phyloP scores from a whole-genome alignment of 2,329 filamentous ascomycete genomes.

The Camillea tinctor region DNA sequence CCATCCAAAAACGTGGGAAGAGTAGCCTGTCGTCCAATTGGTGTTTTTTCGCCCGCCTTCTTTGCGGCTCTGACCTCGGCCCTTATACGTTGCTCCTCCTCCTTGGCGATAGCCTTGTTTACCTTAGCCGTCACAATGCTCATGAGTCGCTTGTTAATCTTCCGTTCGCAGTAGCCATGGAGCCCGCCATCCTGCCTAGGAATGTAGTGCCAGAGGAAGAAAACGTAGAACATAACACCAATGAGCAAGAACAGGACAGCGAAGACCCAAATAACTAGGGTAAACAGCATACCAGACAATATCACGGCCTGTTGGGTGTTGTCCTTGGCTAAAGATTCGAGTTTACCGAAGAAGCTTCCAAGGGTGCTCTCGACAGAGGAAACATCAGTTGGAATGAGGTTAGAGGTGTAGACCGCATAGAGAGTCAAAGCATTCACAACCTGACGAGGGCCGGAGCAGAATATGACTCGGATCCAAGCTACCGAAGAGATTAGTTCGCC shows the following conservation, averaged over 20 bases:
- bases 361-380: conserved; percentile 60
- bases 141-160: conserved; percentile 82
- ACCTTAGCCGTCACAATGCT: conserved; percentile 84
- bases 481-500: conserved; percentile 17
- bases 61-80: conserved; percentile 50
- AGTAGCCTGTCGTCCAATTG: conserved; percentile 60
- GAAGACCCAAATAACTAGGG: conserved; percentile 84
- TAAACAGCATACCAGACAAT: conserved; percentile 89
- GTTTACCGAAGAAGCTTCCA: conserved; percentile 78
- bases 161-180: conserved; percentile 82
- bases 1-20: conserved; percentile 59
- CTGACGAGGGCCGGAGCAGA: conserved; percentile 90
- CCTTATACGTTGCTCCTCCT: conserved; percentile 60
- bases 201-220: conserved; percentile 92
- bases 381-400: conserved; percentile 61
- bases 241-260: conserved; percentile 73
- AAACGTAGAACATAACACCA: conserved; percentile 75
- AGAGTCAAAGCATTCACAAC: conserved; percentile 87
- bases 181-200: conserved; percentile 78
- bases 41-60: conserved; percentile 53
- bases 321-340: conserved; percentile 68
- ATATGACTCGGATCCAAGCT: conserved; percentile 85
- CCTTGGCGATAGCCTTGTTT: conserved; percentile 81
- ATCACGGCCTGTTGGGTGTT: conserved; percentile 80
- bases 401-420: conserved; percentile 75